phyloP scores from a whole-genome alignment of 2,329 filamentous ascomycete genomes.

The Microdochium nivale region DNA sequence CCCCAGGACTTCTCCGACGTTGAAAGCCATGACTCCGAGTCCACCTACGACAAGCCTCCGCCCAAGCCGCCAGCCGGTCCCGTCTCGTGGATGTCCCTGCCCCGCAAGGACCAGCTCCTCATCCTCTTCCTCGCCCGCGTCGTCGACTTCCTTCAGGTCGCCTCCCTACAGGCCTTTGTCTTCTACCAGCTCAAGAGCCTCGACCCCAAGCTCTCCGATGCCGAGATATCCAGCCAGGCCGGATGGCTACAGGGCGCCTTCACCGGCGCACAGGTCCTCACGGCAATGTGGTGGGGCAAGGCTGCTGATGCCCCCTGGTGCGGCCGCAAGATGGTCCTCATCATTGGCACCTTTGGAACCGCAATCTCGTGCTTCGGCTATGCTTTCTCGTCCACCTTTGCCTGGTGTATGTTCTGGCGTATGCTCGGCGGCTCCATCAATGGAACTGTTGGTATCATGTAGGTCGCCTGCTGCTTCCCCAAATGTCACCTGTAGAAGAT shows the following conservation, averaged over 20 bases:
- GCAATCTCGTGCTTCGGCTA: conserved; percentile 61
- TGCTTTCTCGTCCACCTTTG: conserved; percentile 61
- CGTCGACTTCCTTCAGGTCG: conserved; percentile 66
- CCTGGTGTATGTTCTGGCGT: conserved; percentile 56
- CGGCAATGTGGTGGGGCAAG: conserved; percentile 65
- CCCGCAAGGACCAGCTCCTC: conserved; percentile 60
- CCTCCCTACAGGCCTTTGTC: conserved; percentile 61
- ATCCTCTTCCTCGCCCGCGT: conserved; percentile 63
- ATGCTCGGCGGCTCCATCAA: conserved; percentile 51
- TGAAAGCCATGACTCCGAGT: conserved; percentile 9
- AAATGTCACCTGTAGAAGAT: not conserved
- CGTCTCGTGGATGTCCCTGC: conserved; percentile 62
- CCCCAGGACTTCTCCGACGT: not conserved
- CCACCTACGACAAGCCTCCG: conserved; percentile 8
- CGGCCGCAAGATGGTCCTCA: conserved; percentile 62
- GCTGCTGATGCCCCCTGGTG: conserved; percentile 49
- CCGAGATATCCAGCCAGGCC: conserved; percentile 56
- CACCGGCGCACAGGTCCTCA: conserved; percentile 64
- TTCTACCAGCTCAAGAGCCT: conserved; percentile 70
- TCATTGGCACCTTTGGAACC: conserved; percentile 61
- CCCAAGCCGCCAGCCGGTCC: conserved; percentile 15
- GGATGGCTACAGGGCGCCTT: conserved; percentile 65
- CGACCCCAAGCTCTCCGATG: conserved; percentile 39
- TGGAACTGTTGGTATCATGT: conserved; percentile 40
- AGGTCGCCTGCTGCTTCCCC: no score